Evolutionary conservation across 2,329 filamentous ascomycete species (phyloP).

Genomic region (Cryphonectria carpinicola): DNA sequence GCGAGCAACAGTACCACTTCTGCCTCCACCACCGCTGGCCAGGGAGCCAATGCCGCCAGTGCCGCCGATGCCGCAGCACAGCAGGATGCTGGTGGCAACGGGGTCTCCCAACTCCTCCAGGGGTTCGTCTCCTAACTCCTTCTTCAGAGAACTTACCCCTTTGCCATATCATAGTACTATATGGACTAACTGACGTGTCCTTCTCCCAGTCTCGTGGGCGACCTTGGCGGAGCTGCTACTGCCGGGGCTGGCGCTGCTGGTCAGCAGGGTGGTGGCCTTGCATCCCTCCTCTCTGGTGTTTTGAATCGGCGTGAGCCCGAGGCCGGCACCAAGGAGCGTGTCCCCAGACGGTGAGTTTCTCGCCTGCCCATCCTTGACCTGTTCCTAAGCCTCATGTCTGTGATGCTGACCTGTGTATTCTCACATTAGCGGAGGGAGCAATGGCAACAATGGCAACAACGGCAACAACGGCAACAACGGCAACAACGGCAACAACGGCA

Average conservation of each 20-base stretch:
- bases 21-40: background rate
- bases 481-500: too few relatives aligned
- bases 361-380: background rate
- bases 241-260: constrained; percentile 3
- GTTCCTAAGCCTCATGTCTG: background rate
- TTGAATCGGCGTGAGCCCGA: constrained; percentile 12
- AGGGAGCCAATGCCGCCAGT: constrained; percentile 2
- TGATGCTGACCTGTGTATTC: background rate
- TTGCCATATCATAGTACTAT: background rate
- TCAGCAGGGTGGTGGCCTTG: constrained; percentile 8
- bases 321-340: background rate
- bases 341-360: constrained; percentile 5
- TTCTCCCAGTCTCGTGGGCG: background rate
- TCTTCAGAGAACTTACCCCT: too few relatives aligned
- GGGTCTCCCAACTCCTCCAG: constrained; percentile 15
- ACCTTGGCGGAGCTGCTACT: constrained; percentile 2
- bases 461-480: too few relatives aligned
- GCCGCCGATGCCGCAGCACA: background rate
- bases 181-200: background rate
- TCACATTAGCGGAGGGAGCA: background rate
- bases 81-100: background rate
- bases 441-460: too few relatives aligned
- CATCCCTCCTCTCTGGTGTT: constrained; percentile 12
- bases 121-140: constrained; percentile 2
- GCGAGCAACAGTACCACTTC: background rate